Conservation (phyloP, 176 grass and related monocot species). For the Elymus sibiricus region DNA sequence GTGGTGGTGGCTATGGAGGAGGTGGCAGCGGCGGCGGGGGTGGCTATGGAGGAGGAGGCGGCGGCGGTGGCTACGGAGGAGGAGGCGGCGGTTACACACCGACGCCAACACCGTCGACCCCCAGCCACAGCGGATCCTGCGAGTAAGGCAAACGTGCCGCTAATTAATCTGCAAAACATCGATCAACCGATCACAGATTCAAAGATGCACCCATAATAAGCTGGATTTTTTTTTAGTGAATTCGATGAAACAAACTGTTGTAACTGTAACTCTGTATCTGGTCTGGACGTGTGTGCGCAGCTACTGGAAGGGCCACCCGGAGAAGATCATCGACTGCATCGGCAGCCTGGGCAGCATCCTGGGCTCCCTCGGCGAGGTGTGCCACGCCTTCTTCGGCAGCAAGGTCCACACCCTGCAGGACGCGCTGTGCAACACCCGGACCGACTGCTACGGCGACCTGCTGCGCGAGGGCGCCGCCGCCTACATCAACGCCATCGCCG, state of each 20-base stretch:
- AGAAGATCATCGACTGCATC: conserved; percentile 57
- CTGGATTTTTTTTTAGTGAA: no score
- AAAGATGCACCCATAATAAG: no score
- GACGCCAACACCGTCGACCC: conserved; percentile 20
- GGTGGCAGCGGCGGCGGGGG: neutral
- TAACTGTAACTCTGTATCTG: neutral
- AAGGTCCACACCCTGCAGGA: conserved; percentile 61
- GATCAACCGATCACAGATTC: neutral
- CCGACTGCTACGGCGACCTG: conserved; percentile 70
- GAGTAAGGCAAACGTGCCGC: conserved; percentile 41
- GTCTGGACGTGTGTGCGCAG: neutral
- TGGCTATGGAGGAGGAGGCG: neutral
- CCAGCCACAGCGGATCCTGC: conserved; percentile 53
- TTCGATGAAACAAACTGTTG: no score
- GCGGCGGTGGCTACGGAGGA: conserved; percentile 5
- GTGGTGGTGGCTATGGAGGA: conserved; percentile 20
- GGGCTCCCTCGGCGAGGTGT: conserved; percentile 53
- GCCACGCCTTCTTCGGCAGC: conserved; percentile 43
- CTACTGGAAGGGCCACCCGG: conserved; percentile 75
- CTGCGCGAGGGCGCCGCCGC: conserved; percentile 82
- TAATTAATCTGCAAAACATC: neutral
- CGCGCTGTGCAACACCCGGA: conserved; percentile 64
- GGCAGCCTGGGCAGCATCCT: conserved; percentile 63
- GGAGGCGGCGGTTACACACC: conserved; percentile 39
- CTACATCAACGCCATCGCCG: conserved; percentile 74